A percentile compares a stretch with the other conserved stretches of the same genome.
Evolutionary conservation across 805 yeast genomes (phyloP).

Genomic region (Zygosaccharomyces rouxii): DNA sequence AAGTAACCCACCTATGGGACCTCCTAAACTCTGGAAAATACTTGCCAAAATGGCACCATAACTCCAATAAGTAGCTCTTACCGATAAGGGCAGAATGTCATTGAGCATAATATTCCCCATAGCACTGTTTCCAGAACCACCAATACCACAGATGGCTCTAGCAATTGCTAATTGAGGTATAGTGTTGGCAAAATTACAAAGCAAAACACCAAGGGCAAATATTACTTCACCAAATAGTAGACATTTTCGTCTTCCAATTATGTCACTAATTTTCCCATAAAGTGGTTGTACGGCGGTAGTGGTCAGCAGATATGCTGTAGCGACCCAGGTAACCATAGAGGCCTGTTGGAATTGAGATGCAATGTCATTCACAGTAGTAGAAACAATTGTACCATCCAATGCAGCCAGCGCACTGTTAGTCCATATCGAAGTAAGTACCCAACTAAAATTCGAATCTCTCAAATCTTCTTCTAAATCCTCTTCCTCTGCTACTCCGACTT

Average conservation of each 20-base stretch:
- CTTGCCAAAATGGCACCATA: constrained; percentile 40
- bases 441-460: constrained; percentile 12
- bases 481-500: background rate
- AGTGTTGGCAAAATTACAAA: constrained; percentile 40
- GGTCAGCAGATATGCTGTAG: constrained; percentile 64
- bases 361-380: constrained; percentile 54
- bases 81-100: constrained; percentile 50
- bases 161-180: constrained; percentile 45
- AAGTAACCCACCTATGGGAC: constrained; percentile 42
- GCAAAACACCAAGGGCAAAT: constrained; percentile 43
- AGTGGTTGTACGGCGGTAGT: constrained; percentile 71
- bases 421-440: constrained; percentile 36
- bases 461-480: constrained; percentile 13
- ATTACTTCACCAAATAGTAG: constrained; percentile 42
- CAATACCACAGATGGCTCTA: constrained; percentile 55
- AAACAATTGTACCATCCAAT: constrained; percentile 56
- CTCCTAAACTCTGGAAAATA: constrained; percentile 42
- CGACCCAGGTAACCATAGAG: constrained; percentile 59
- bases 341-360: constrained; percentile 56
- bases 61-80: constrained; percentile 53
- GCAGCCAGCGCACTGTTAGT: constrained; percentile 49
- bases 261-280: constrained; percentile 66
- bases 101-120: constrained; percentile 49
- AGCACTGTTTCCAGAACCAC: constrained; percentile 53
- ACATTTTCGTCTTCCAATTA: constrained; percentile 50